Base-by-base conservation (phyloP, 768 basidiomycete species). In the Tylopilus sp. region DNA sequence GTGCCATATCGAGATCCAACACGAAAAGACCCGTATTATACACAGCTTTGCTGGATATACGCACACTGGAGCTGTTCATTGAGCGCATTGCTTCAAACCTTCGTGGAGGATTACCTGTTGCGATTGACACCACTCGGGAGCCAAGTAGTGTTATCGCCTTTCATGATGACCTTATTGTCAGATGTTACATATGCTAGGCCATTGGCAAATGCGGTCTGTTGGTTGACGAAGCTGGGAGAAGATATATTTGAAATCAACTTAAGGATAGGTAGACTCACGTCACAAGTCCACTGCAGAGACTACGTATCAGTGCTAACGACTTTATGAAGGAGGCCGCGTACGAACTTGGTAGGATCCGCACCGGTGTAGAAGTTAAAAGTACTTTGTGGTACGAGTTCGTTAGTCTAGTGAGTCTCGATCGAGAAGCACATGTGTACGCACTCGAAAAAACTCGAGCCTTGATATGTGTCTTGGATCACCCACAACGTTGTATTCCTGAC, bases 21-120 rank as follows among this genome's bases (percentile, higher is more conserved):
- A 96, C 79, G 64, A 94, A 92, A 21, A 96, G 74, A 28, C 92
- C 92, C 11, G 85, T 82, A 54, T 82, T 87, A 64, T 89, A 90
- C 42, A 72, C 64, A 8, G 76, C 74, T 34, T 77, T 63, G 57
- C 84, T 86, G 42, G 82, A 83, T 67, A 96, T 84, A 41, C 92
- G 85, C 53, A 96, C 86, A 59, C 92, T 89, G 22, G 36, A 29
- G 48, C 41, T 30, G 17, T 45, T 8, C 10, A 4, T 31, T 45
- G 17, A 54, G 43, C 41, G 31, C 13, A 29, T 28, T 55, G 25
- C 33, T 26, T 38, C 22, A 12, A 29, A 65, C 25, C 16, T 14
- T 53, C 6, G 21, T 25, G 12, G 21, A 29, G 13, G 38, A 25
- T 36, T 48, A 85, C 88, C 89, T 90, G 55, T 78, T 74, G 41